Evolutionary conservation across 2,329 filamentous ascomycete genomes (phyloP).

Genomic region (Biscogniauxia mediterranea): DNA sequence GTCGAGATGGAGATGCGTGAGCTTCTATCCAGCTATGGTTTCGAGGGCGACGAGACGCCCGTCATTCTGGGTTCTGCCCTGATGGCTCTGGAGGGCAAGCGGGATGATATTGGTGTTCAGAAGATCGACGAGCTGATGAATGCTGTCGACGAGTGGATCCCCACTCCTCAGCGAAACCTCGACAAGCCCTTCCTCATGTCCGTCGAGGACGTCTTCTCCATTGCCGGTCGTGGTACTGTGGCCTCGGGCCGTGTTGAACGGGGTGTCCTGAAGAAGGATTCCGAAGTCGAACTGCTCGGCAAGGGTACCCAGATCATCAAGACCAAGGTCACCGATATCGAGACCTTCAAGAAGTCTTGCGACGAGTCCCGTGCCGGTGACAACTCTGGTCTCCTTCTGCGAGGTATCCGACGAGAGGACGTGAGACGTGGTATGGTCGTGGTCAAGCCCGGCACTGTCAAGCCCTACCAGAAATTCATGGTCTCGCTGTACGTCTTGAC

Average conservation of each 20-base stretch:
- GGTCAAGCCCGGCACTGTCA: slow-evolving; percentile 76
- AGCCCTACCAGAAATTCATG: slow-evolving; percentile 88
- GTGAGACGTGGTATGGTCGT: slow-evolving; percentile 94
- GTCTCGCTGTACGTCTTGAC: slow-evolving; percentile 94
- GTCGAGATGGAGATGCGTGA: slow-evolving; percentile 99
- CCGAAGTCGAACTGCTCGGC: slow-evolving; percentile 91
- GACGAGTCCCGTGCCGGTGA: slow-evolving; percentile 95
- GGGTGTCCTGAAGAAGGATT: slow-evolving; percentile 88
- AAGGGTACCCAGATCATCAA: slow-evolving; percentile 81
- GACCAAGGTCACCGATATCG: slow-evolving; percentile 99
- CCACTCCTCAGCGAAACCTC: slow-evolving; percentile 86
- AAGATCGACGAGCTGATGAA: slow-evolving; percentile 91
- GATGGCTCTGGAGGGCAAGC: slow-evolving; percentile 84
- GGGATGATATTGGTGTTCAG: slow-evolving; percentile 78
- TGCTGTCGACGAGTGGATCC: slow-evolving; percentile 94
- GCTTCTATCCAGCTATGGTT: slow-evolving; percentile 86
- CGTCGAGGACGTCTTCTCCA: slow-evolving; percentile 89
- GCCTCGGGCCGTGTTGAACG: slow-evolving; percentile 97
- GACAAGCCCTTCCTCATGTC: slow-evolving; percentile 99
- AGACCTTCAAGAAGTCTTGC: slow-evolving; percentile 99
- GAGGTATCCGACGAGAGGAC: slow-evolving; percentile 95
- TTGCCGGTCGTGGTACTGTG: slow-evolving; percentile 91
- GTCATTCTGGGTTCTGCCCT: slow-evolving; percentile 97
- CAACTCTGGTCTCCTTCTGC: slow-evolving; percentile 95
- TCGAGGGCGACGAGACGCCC: slow-evolving; percentile 96